Percentiles rank a stretch among this genome's conserved stretches.
Evolutionary conservation across 257 asterid genomes (phyloP).

Genomic region (Solanum appendiculatum): DNA sequence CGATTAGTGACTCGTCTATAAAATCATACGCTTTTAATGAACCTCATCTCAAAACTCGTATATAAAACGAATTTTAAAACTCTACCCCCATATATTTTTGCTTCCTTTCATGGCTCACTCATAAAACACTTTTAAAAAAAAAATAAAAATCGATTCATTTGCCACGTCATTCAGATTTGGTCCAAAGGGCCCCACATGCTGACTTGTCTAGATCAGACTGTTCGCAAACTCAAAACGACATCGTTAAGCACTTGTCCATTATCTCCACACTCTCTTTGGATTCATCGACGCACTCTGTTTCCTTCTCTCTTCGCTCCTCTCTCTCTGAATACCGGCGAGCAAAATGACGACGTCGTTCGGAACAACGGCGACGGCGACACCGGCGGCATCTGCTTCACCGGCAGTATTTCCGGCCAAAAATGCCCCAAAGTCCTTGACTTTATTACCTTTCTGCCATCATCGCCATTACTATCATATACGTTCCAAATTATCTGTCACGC

Average conservation of each 20-base stretch:
- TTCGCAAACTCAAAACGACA: slow-evolving; percentile 13
- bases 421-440: slow-evolving; percentile 29
- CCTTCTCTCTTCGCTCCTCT: slow-evolving; percentile 5
- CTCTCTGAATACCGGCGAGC: background rate
- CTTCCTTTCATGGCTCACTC: no score
- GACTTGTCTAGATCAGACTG: slow-evolving; percentile 8
- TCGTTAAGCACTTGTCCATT: slow-evolving; percentile 6
- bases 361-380: slow-evolving; percentile 3
- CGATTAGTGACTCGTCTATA: no score
- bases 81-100: no score
- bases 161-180: background rate
- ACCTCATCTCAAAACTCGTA: no score
- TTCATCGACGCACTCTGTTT: slow-evolving; percentile 37
- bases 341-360: slow-evolving; percentile 70
- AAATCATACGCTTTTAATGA: no score
- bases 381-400: slow-evolving; percentile 28
- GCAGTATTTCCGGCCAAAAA: slow-evolving; percentile 33
- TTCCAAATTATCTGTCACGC: slow-evolving; percentile 41
- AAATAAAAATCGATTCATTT: background rate
- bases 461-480: slow-evolving; percentile 24
- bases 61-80: no score
- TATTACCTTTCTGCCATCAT: slow-evolving; percentile 21
- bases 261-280: slow-evolving; percentile 25
- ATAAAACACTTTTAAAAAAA: no score
- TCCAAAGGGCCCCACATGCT: slow-evolving; percentile 4